Evolutionary conservation across 345 rosid species (phyloP).

Genomic region (Melaleuca alternifolia): DNA sequence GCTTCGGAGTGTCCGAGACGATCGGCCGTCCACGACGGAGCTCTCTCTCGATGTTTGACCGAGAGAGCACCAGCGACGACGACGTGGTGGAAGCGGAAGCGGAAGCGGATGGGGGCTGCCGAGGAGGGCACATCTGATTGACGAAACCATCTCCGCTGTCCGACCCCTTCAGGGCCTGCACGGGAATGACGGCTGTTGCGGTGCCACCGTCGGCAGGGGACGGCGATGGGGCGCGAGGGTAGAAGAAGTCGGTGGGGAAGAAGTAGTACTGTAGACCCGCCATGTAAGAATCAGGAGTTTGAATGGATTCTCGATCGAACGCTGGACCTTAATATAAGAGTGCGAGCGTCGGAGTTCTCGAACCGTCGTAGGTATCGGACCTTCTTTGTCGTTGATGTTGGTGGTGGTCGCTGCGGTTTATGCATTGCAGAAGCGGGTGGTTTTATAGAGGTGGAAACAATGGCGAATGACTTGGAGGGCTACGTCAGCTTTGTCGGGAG

Average conservation of each 20-base stretch:
- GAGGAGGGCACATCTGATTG: neutral
- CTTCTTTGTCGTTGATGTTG: neutral
- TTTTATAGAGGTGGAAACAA: neutral
- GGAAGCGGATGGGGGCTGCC: neutral
- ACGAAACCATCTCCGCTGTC: neutral
- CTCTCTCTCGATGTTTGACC: neutral
- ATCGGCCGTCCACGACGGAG: neutral
- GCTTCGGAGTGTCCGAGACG: neutral
- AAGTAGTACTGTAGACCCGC: conserved; percentile 9
- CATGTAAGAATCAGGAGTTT: neutral
- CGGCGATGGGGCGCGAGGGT: neutral
- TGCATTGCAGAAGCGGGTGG: neutral
- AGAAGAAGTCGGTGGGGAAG: conserved; percentile 14
- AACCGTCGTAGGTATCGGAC: neutral
- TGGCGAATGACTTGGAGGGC: neutral
- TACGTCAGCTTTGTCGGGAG: neutral
- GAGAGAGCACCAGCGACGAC: neutral
- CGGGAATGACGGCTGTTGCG: neutral
- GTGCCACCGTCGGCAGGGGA: neutral
- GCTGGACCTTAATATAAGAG: neutral
- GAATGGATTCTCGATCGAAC: neutral
- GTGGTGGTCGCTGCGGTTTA: neutral
- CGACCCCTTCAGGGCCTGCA: neutral
- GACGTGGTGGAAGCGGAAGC: neutral
- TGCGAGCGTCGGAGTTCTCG: neutral